Evolutionary conservation across 805 yeast genomes (phyloP).

Genomic region (Yamadazyma scolyti): DNA sequence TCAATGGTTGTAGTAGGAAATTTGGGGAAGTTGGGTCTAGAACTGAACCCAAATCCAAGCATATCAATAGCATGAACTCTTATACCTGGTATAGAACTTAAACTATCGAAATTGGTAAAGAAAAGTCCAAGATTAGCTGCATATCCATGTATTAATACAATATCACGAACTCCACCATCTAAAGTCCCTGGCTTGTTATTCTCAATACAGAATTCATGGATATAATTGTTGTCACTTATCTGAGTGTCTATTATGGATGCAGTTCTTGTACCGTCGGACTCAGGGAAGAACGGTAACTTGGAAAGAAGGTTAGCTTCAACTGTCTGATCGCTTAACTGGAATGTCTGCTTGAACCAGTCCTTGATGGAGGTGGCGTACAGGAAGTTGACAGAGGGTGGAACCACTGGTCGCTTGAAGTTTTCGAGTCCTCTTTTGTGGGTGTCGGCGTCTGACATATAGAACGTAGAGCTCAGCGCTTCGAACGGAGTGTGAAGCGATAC

Average conservation of each 20-base stretch:
- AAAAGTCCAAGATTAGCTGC: constrained; percentile 89
- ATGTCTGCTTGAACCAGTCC: constrained; percentile 31
- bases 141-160: constrained; percentile 86
- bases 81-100: constrained; percentile 48
- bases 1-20: constrained; percentile 25
- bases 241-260: constrained; percentile 52
- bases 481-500: too few species aligned
- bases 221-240: constrained; percentile 51
- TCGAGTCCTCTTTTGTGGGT: constrained; percentile 4
- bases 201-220: constrained; percentile 73
- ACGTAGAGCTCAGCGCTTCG: constrained; percentile 1
- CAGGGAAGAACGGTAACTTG: constrained; percentile 56
- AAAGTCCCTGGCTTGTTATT: constrained; percentile 29
- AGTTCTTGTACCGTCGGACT: constrained; percentile 43
- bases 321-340: constrained; percentile 18
- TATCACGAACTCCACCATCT: constrained; percentile 29
- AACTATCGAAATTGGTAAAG: constrained; percentile 58
- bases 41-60: constrained; percentile 69
- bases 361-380: constrained; percentile 5
- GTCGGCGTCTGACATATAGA: neutral
- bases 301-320: constrained; percentile 47
- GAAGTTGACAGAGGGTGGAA: neutral
- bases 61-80: constrained; percentile 66
- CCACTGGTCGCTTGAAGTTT: constrained; percentile 2
- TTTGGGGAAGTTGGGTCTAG: constrained; percentile 47